Evolutionary conservation across 2,329 filamentous ascomycete species (phyloP).

Genomic region (Fusarium redolens): DNA sequence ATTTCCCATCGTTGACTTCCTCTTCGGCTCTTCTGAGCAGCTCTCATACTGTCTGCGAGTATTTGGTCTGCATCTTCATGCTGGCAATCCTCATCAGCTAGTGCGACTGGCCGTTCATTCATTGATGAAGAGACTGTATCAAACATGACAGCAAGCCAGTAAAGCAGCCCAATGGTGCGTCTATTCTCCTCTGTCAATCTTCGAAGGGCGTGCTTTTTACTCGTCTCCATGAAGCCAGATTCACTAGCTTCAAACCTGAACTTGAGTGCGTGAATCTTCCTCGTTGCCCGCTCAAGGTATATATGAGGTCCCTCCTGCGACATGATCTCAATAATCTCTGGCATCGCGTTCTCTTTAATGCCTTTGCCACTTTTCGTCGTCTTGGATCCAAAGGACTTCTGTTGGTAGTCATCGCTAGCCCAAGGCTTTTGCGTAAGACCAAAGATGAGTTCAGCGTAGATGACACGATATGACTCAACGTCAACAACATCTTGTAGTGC

Average conservation of each 20-base stretch:
- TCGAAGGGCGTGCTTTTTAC: not conserved
- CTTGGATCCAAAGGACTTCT: not conserved
- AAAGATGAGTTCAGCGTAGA: not conserved
- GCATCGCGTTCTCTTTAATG: not conserved
- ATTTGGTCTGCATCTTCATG: not conserved
- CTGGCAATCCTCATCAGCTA: not conserved
- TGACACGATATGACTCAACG: not conserved
- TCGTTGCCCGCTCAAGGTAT: not conserved
- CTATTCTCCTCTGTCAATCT: not conserved
- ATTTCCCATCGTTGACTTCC: not conserved
- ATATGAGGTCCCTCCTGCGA: not conserved
- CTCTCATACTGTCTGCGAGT: accelerated
- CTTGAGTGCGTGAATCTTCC: not conserved
- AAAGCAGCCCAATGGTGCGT: accelerated
- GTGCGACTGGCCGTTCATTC: not conserved
- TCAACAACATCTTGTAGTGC: not conserved
- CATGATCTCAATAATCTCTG: not conserved
- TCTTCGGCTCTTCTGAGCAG: accelerated
- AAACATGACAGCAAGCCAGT: not conserved
- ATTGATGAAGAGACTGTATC: not conserved
- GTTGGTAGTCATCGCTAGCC: not conserved
- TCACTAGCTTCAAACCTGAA: not conserved
- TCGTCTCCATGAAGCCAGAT: not conserved
- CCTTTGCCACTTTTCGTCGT: not conserved
- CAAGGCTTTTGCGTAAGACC: not conserved